A percentile compares a stretch with the other conserved stretches of the same genome.
Conservation (phyloP, 2,329 filamentous ascomycete genomes). For the Torrubiellomyces zombiae region DNA sequence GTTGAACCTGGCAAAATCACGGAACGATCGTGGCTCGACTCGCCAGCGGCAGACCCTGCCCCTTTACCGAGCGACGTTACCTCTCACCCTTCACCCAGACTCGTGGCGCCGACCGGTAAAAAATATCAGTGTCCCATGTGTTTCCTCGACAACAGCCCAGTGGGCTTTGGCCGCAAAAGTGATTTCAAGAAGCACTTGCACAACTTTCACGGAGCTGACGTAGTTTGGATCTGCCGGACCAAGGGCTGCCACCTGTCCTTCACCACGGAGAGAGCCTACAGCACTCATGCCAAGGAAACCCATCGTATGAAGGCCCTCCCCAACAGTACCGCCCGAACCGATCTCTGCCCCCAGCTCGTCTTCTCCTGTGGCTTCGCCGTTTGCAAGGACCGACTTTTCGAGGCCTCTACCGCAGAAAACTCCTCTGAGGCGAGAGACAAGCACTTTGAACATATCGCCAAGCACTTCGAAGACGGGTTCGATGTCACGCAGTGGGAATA, state of each 20-base stretch:
- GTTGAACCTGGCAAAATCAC: conserved; percentile 16
- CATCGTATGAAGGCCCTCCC: conserved; percentile 24
- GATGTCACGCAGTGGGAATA: conserved; percentile 27
- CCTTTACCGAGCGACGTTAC: conserved; percentile 17
- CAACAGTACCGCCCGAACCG: conserved; percentile 22
- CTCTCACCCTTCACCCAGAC: conserved; percentile 19
- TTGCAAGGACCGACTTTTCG: conserved; percentile 26
- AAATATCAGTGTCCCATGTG: conserved; percentile 29
- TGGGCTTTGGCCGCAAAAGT: conserved; percentile 28
- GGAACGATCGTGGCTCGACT: conserved; percentile 23
- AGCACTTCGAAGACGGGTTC: conserved; percentile 26
- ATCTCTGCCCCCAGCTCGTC: conserved; percentile 25
- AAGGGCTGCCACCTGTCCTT: conserved; percentile 25
- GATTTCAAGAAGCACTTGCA: conserved; percentile 33
- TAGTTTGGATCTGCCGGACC: conserved; percentile 25
- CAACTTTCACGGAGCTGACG: conserved; percentile 27
- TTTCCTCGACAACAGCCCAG: conserved; percentile 26
- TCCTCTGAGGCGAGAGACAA: conserved; percentile 21
- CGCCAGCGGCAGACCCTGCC: conserved; percentile 19
- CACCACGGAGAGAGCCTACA: conserved; percentile 27
- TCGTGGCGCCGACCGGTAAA: conserved; percentile 20
- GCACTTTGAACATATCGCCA: conserved; percentile 29
- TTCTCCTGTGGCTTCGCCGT: conserved; percentile 25
- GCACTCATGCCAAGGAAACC: conserved; percentile 25
- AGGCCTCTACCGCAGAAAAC: conserved; percentile 19